Evolutionary conservation across 176 grass and related monocot species (phyloP).

Genomic region (Juncus inflexus): DNA sequence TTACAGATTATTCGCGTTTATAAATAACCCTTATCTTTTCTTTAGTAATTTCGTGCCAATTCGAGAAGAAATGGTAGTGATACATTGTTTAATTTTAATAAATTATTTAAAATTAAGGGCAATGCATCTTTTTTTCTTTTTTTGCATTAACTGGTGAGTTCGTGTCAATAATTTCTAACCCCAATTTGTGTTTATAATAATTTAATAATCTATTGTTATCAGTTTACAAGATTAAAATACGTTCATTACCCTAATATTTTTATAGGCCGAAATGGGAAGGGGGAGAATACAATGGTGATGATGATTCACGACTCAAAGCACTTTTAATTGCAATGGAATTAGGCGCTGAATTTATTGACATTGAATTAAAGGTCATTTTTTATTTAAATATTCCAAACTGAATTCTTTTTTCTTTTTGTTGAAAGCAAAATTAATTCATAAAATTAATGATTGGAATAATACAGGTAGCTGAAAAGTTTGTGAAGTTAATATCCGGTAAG

Average conservation of each 20-base stretch:
- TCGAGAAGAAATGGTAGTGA: no score
- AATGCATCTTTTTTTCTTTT: no score
- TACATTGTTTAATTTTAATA: no score
- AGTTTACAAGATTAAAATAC: no score
- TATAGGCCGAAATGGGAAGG: constrained; percentile 95
- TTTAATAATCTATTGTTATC: no score
- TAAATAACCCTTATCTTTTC: background rate
- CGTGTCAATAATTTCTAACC: no score
- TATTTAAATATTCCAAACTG: background rate
- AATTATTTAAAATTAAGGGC: no score
- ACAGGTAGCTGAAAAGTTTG: constrained; percentile 76
- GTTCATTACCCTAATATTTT: background rate
- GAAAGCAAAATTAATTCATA: background rate
- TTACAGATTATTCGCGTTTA: background rate
- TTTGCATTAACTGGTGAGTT: no score
- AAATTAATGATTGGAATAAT: background rate
- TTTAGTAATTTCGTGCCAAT: constrained; percentile 1
- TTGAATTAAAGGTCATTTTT: constrained; percentile 76
- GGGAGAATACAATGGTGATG: constrained; percentile 81
- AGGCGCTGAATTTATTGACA: constrained; percentile 87
- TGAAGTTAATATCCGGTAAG: constrained; percentile 58
- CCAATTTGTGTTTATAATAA: no score
- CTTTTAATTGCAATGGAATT: constrained; percentile 75
- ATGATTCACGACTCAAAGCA: constrained; percentile 53
- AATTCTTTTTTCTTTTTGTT: background rate